Conservation (phyloP, 2,329 filamentous ascomycete genomes). For the Sporothrix pseudoabietina region DNA sequence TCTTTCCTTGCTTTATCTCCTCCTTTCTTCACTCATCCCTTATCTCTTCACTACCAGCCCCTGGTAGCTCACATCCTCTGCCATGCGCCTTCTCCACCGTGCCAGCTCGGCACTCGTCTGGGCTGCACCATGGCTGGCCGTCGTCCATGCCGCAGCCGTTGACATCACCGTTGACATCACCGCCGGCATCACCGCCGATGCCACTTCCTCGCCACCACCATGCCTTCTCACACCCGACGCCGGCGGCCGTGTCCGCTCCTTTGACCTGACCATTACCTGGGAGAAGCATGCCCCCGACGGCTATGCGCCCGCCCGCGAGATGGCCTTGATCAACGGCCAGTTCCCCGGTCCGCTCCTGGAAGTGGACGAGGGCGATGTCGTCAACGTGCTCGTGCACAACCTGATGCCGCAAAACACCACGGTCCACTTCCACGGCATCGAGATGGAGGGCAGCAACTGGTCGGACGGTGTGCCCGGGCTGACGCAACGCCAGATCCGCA, state of each 20-base stretch:
- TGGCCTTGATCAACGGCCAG: conserved; percentile 60
- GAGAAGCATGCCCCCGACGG: conserved; percentile 49
- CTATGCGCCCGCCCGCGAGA: conserved; percentile 40
- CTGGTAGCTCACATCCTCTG: background rate
- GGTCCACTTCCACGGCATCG: conserved; percentile 56
- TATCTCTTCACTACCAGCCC: background rate
- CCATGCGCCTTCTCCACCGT: background rate
- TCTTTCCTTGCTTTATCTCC: background rate
- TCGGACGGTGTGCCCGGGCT: conserved; percentile 63
- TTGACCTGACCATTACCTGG: conserved; percentile 44
- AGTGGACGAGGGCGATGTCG: conserved; percentile 54
- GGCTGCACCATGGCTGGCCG: conserved; percentile 21
- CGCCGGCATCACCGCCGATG: background rate
- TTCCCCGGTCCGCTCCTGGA: conserved; percentile 64
- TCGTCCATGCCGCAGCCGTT: background rate
- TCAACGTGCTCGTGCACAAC: conserved; percentile 52
- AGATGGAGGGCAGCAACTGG: conserved; percentile 58
- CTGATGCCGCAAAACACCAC: conserved; percentile 51
- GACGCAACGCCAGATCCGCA: conserved; percentile 54
- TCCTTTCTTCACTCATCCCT: background rate
- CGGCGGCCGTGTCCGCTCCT: conserved; percentile 24
- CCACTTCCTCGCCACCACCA: background rate
- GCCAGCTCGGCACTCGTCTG: conserved; percentile 14
- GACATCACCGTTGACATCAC: background rate
- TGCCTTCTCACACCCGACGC: conserved; percentile 16